Evolutionary conservation across 2,329 filamentous ascomycete species (phyloP), one percentile per base, ranked within the genome.

Genomic region (Fusarium incarnatum): DNA sequence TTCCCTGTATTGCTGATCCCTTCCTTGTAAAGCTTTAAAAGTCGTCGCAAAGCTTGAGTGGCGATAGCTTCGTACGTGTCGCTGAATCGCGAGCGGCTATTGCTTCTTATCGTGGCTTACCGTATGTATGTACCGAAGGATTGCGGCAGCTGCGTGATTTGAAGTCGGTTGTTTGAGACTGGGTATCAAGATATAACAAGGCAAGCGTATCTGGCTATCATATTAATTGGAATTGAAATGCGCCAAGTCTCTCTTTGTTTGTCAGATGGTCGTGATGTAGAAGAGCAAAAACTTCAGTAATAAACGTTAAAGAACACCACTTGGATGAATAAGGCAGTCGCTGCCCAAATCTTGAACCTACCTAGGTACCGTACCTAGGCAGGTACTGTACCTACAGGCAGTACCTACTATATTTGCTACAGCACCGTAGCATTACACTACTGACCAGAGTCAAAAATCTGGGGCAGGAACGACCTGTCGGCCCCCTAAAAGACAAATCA

Each of bases 1-100:
- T 68, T 62, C 67, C 73, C 70, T 73, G 67, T 67, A 54, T 60
- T 37, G 56, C 40, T 59, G 60, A 74, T 67, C 71, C 64, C 69
- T 73, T 63, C 67, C 58, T 60, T 60, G 54, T 37, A 49, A 54
- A 60, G 52, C 41, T 8, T 49, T 22, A 30, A 56, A 27, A 46
- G 53, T 34, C 50, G 56, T 56, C 64, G 67, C 57, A 60, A 56
- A 60, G 56, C 70, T 50, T 55, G 50, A 54, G 71, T 70, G 73
- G 73, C 73, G 52, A 75, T 67, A 64, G 69, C 62, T 62, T 64
- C 63, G 46, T 64, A 57, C 57, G 64, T 50, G 64, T 66, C 49
- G 37, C 64, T 60, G 49, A 71, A 53, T 59, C 28, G 56, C 41
- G 49, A 28, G 53, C 64, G 56, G 68, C 32, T 53, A 48, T 60